phyloP scores from a whole-genome alignment of 2,329 filamentous ascomycete species.

The Mycosphaerella sp. region DNA sequence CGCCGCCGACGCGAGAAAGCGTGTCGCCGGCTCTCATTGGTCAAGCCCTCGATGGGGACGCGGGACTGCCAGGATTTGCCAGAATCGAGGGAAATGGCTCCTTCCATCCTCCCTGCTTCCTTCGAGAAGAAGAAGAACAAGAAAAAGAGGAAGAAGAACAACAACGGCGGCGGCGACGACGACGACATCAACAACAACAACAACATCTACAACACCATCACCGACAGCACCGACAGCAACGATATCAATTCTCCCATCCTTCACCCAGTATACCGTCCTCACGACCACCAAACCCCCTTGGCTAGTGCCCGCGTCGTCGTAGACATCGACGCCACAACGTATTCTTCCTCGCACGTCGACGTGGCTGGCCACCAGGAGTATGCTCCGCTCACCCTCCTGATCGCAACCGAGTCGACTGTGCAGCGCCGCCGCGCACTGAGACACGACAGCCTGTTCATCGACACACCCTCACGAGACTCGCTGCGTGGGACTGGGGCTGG shows the following conservation, averaged over 20 bases:
- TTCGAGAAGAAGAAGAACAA: not conserved
- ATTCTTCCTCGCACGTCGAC: constrained; percentile 4
- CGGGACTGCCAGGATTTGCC: constrained; percentile 3
- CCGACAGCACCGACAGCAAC: not conserved
- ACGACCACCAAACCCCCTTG: constrained; percentile 3
- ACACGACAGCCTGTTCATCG: not conserved
- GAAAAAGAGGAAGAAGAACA: not conserved
- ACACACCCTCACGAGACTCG: not conserved
- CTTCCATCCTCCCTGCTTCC: not conserved
- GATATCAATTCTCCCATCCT: not conserved
- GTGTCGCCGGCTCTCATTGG: constrained; percentile 5
- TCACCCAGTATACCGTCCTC: not conserved
- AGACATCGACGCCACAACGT: not conserved
- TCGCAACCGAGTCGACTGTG: constrained; percentile 1
- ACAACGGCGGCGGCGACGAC: not conserved
- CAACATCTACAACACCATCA: not conserved
- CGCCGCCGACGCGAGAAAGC: not conserved
- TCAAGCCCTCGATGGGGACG: not conserved
- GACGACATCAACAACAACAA: no score
- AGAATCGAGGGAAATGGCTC: not conserved
- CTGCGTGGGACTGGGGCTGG: constrained; percentile 10
- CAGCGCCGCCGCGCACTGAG: not conserved
- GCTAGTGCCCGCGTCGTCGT: constrained; percentile 4
- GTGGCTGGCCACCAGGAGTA: constrained; percentile 10
- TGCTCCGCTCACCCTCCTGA: constrained; percentile 23